Evolutionary conservation across 2,329 filamentous ascomycete genomes (phyloP), one percentile per base, ranked within the genome.

Genomic region (Dactylonectria estremocensis): DNA sequence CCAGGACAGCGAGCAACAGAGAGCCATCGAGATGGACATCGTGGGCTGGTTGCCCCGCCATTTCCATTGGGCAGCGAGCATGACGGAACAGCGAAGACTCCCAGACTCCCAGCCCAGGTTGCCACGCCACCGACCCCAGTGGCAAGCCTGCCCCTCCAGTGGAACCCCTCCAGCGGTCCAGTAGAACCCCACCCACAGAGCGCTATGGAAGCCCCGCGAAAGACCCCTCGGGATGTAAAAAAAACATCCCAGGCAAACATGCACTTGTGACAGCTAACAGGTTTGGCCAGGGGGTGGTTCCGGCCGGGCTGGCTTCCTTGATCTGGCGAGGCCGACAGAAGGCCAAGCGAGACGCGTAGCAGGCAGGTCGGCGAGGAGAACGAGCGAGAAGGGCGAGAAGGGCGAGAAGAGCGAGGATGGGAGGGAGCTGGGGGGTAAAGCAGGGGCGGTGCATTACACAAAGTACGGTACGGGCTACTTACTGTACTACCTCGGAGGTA

Each of bases 181-280:
- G 24, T 28, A 7, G 24, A 28, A 28, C 43, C 58, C 60, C 63
- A 61, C 46, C 66, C 60, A 59, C 69, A 72, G 73, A 75, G 65
- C 31, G 61, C 53, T 67, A 61, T 75, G 73, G 73, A 75, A 75
- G 70, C 68, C 64, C 69, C 71, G 71, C 67, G 72, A 74, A 74
- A 50, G 50, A 40, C 54, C 46, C 46, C 64, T 61, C 61, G 62
- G 50, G 24, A 7, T 5, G 24, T 5, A 7, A 7, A 28, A 28
- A 61, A 54, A 43, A 65, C 65, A 55, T 61, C 33, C 22, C 59
- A 55, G 66, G 63, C 66, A 63, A 50, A 66, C 37, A 64, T 70
- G 65, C 59, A 66, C 57, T 66, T 33, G 37, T 69, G 67, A 69
- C 67, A 61, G 59, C 31, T 58, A 22, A 59, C 40, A 28, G 55